phyloP scores from a whole-genome alignment of 179 eudicot species.

The Corrigiola litoralis region DNA sequence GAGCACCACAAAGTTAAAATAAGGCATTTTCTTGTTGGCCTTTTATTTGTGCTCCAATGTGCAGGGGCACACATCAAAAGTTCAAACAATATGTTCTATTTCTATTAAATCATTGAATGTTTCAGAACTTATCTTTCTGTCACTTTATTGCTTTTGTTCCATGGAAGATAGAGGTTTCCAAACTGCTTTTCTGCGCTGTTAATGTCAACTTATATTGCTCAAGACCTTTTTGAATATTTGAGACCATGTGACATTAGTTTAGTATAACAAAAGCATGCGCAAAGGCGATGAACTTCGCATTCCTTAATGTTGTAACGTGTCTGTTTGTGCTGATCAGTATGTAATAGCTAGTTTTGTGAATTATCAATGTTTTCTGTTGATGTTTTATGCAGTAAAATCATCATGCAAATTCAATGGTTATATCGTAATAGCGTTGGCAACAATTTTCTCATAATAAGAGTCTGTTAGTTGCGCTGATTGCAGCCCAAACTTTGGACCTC shows the following conservation, averaged over 20 bases:
- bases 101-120: slow-evolving; percentile 15
- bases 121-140: slow-evolving; percentile 16
- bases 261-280: too few species aligned
- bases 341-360: too few species aligned
- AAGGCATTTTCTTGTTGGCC: slow-evolving; percentile 17
- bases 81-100: slow-evolving; percentile 16
- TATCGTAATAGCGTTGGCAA: too few species aligned
- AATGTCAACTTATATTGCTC: slow-evolving; percentile 2
- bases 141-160: slow-evolving; percentile 16
- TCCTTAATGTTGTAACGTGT: too few species aligned
- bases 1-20: slow-evolving; percentile 25
- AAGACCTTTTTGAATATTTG: slow-evolving; percentile 17
- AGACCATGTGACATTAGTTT: slow-evolving; percentile 7
- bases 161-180: slow-evolving; percentile 8
- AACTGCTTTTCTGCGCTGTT: slow-evolving; percentile 12
- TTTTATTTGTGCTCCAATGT: slow-evolving; percentile 22
- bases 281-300: too few species aligned
- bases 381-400: neutral
- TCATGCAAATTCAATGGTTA: neutral
- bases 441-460: too few species aligned
- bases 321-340: too few species aligned
- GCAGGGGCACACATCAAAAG: slow-evolving; percentile 21
- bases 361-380: neutral
- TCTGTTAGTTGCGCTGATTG: too few species aligned
- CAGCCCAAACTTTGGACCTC: too few species aligned